Evolutionary conservation across 2,329 filamentous ascomycete species (phyloP).

Genomic region (Venturia asperata): DNA sequence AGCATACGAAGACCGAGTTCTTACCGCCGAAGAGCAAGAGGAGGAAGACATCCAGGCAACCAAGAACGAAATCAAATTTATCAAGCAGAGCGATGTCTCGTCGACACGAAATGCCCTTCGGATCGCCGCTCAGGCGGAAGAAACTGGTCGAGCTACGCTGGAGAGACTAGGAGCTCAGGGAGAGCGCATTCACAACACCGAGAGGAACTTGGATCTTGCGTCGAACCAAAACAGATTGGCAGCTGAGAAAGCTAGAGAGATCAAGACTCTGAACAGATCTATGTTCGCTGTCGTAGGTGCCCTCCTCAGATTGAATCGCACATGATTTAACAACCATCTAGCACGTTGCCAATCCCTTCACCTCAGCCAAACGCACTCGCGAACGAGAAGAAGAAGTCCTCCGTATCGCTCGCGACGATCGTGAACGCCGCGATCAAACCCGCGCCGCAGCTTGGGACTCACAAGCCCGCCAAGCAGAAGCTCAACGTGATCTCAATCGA

Average conservation of each 20-base stretch:
- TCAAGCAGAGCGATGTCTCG: conserved; percentile 66
- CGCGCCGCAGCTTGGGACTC: conserved; percentile 46
- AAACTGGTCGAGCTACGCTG: conserved; percentile 64
- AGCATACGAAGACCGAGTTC: conserved; percentile 60
- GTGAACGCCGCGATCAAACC: conserved; percentile 50
- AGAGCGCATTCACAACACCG: conserved; percentile 73
- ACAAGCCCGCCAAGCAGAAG: conserved; percentile 56
- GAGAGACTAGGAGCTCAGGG: conserved; percentile 69
- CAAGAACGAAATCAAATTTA: conserved; percentile 65
- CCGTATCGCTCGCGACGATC: conserved; percentile 54
- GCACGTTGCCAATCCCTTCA: conserved; percentile 35
- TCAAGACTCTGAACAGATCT: conserved; percentile 15
- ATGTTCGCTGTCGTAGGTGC: conserved; percentile 15
- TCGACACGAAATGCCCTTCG: conserved; percentile 63
- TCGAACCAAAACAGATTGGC: conserved; percentile 70
- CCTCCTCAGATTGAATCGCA: conserved; percentile 11
- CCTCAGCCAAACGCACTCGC: conserved; percentile 46
- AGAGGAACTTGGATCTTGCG: conserved; percentile 74
- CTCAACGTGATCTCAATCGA: conserved; percentile 45
- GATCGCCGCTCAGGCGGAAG: conserved; percentile 60
- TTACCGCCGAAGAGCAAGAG: conserved; percentile 75
- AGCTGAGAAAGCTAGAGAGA: conserved; percentile 59
- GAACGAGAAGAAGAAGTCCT: conserved; percentile 63
- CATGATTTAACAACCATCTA: conserved; percentile 20
- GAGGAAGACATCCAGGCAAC: conserved; percentile 65